Evolutionary conservation across 495 filamentous ascomycete genomes (phyloP), one percentile per base, ranked within the genome.

Genomic region (Aspergillus coremiiformis): DNA sequence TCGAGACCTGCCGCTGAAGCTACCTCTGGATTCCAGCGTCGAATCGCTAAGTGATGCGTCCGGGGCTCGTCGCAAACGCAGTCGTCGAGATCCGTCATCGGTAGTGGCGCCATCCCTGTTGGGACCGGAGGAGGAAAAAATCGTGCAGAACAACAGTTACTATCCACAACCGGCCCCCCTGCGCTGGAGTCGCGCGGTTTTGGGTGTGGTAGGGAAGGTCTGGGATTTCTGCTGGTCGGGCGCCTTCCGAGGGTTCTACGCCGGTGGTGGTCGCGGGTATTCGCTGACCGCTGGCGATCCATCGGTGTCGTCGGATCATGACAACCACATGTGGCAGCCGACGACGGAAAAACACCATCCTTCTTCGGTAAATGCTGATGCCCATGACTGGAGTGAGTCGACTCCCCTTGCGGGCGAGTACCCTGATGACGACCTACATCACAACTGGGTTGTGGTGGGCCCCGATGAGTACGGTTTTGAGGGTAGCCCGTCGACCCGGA

Each of bases 171-270:
- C 56, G 27, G 32, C 49, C 17, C 59, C 59, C 23, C 47, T 64
- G 19, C 67, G 75, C 57, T 75, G 73, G 72, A 72, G 71, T 14
- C 75, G 60, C 37, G 68, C 68, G 4, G 73, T 79, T 22, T 69
- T 80, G 39, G 73, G 73, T 27, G 78, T 86, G 22, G 83, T 89
- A 7, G 87, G 87, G 6, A 91, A 84, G 64, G 82, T 93, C 8
- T 87, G 86, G 74, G 79, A 90, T 60, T 89, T 94, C 53, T 93
- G 89, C 75, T 85, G 75, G 60, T 73, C 75, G 1, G 79, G 81
- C 9, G 79, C 85, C 0, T 91, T 96, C 62, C 72, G 76, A 43
- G 90, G 90, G 0, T 96, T 96, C 67, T 84, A 91, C 50, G 86
- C 89, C 12, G 90, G 89, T 21, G 89, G 86, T 15, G 90, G 90